Conservation (phyloP, 2,329 filamentous ascomycete genomes). For the Xenoacremonium recifei region DNA sequence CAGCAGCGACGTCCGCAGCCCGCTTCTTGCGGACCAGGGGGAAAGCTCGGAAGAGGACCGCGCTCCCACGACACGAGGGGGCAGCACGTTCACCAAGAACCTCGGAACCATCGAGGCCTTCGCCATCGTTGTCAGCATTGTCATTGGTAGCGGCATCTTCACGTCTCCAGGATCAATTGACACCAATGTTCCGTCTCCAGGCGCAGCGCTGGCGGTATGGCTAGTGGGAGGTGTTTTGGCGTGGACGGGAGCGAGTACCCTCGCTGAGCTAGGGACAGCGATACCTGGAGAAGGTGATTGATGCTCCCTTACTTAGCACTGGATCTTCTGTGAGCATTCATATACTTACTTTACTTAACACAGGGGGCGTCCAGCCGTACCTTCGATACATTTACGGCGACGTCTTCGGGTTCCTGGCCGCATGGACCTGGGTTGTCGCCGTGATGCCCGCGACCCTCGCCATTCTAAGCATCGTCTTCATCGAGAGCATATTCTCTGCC, state of each 20-base stretch:
- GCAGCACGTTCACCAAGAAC: constrained; percentile 38
- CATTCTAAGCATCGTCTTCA: constrained; percentile 63
- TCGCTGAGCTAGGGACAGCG: constrained; percentile 62
- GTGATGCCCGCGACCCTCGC: constrained; percentile 64
- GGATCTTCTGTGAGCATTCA: too few relatives aligned
- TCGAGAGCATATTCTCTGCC: constrained; percentile 57
- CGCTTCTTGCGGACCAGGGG: constrained; percentile 14
- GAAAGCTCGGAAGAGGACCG: constrained; percentile 3
- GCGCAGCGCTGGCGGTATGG: constrained; percentile 58
- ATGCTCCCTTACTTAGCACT: too few relatives aligned
- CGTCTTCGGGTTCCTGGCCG: constrained; percentile 59
- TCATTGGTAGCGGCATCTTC: constrained; percentile 65
- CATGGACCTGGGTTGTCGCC: constrained; percentile 65
- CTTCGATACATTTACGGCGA: constrained; percentile 61
- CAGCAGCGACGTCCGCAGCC: constrained; percentile 6
- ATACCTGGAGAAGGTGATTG: constrained; percentile 61
- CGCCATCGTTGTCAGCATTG: constrained; percentile 60
- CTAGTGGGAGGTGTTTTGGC: constrained; percentile 59
- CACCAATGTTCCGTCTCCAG: constrained; percentile 61
- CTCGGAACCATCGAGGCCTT: constrained; percentile 51
- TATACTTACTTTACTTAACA: not conserved
- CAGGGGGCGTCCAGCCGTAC: constrained; percentile 63
- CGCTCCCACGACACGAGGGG: constrained; percentile 4
- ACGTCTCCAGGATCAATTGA: constrained; percentile 63
- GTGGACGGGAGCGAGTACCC: constrained; percentile 62